These are phyloP conservation scores for Calocybe indica DNA, from an alignment of 768 basidiomycete genomes.

Conservation along the genomic window DNA sequence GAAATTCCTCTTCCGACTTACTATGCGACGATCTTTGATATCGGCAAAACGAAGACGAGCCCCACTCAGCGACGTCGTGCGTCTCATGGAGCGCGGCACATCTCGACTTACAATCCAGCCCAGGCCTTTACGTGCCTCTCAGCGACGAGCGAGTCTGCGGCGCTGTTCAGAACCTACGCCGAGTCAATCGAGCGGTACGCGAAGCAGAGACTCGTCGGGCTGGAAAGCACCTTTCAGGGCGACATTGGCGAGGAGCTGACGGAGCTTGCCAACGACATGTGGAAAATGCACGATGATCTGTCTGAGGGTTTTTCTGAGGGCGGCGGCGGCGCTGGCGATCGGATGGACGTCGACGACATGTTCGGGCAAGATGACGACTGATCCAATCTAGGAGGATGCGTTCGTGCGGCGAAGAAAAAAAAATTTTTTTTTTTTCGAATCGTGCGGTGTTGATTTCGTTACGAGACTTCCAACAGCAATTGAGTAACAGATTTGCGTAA, in stretches of 20 bases:
- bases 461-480: no score
- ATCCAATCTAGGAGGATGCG: background rate
- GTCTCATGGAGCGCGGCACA: no score
- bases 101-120: no score
- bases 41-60: no score
- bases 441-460: conserved; percentile 1
- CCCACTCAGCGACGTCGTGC: no score
- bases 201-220: conserved; percentile 28
- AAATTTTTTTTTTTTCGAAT: background rate
- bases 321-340: conserved; percentile 13
- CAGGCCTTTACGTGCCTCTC: conserved; percentile 39
- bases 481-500: no score
- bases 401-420: background rate
- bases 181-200: conserved; percentile 38
- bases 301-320: no score
- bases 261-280: conserved; percentile 52
- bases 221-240: no score
- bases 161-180: conserved; percentile 47
- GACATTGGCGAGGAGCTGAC: conserved; percentile 39
- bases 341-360: conserved; percentile 12
- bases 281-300: conserved; percentile 50
- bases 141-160: conserved; percentile 31
- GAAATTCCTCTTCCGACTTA: no score
- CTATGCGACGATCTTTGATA: no score
- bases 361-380: conserved; percentile 11